Percentiles rank a stretch among this genome's conserved stretches.
Evolutionary conservation across 164 flowering plant genomes (phyloP).

Genomic region (Cinnamomum micranthum): DNA sequence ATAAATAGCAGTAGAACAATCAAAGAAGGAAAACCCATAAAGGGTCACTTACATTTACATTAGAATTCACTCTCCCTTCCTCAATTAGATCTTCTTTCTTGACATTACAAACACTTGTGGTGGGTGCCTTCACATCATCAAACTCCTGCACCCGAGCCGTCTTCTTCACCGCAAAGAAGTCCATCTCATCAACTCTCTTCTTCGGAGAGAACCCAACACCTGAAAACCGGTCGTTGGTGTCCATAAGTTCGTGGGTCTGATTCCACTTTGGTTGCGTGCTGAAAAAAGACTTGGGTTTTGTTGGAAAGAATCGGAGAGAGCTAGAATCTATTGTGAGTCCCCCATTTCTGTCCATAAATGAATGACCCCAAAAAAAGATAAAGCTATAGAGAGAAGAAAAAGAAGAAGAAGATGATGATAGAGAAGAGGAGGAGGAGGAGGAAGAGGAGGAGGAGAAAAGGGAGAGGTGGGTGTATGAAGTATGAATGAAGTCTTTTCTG

Average conservation of each 20-base stretch:
- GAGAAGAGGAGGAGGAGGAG: background rate
- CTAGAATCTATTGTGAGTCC: constrained; percentile 60
- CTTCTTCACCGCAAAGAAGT: constrained; percentile 58
- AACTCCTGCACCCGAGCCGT: constrained; percentile 9
- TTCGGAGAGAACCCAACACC: background rate
- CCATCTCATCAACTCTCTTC: constrained; percentile 47
- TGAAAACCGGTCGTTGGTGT: constrained; percentile 40
- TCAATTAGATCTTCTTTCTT: constrained; percentile 46
- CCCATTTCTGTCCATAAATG: constrained; percentile 56
- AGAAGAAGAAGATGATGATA: constrained; percentile 13
- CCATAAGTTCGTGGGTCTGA: constrained; percentile 18
- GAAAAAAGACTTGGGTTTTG: constrained; percentile 28
- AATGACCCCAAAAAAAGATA: constrained; percentile 11
- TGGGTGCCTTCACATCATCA: constrained; percentile 1
- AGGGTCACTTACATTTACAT: constrained; percentile 50
- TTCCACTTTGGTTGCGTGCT: constrained; percentile 15
- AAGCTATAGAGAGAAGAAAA: constrained; percentile 10
- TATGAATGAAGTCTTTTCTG: constrained; percentile 7
- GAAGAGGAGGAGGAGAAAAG: constrained; percentile 6
- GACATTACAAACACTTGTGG: constrained; percentile 12
- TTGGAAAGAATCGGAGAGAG: constrained; percentile 27
- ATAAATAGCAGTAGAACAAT: background rate
- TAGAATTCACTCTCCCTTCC: constrained; percentile 20
- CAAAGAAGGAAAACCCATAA: background rate
- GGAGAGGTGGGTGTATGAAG: background rate